phyloP scores from a whole-genome alignment of 2,329 filamentous ascomycete species.

The Penicillium nordicum region DNA sequence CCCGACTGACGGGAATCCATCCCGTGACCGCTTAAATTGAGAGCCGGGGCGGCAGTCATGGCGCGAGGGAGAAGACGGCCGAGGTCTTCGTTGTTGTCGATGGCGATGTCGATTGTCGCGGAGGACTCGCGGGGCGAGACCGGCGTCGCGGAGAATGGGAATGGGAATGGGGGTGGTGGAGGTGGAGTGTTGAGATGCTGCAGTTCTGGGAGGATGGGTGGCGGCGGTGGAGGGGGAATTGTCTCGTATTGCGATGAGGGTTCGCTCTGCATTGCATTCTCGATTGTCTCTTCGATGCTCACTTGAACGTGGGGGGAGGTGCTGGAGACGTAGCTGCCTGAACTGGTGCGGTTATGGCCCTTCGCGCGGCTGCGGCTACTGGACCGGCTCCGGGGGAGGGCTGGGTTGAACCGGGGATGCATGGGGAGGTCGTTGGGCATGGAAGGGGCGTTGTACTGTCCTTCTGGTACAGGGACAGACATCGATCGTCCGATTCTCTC shows the following conservation, averaged over 20 bases:
- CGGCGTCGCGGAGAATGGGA: conserved; percentile 31
- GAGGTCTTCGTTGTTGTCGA: conserved; percentile 41
- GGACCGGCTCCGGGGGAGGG: conserved; percentile 40
- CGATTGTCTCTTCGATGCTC: conserved; percentile 55
- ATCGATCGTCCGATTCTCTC: conserved; percentile 39
- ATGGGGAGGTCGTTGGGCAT: conserved; percentile 36
- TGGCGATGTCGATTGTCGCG: conserved; percentile 40
- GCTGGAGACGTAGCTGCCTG: conserved; percentile 26
- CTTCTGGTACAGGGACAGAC: conserved; percentile 37
- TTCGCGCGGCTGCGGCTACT: conserved; percentile 37
- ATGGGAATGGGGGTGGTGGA: conserved; percentile 49
- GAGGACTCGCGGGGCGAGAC: conserved; percentile 36
- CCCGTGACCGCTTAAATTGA: conserved; percentile 11
- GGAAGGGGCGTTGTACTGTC: conserved; percentile 15
- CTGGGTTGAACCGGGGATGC: conserved; percentile 41
- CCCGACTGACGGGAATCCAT: conserved; percentile 25
- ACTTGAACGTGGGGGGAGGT: conserved; percentile 43
- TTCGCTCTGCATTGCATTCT: conserved; percentile 31
- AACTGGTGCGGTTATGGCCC: conserved; percentile 30
- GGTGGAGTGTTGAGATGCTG: conserved; percentile 58
- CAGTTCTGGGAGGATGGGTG: conserved; percentile 57
- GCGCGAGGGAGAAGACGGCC: conserved; percentile 35
- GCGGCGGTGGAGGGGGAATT: conserved; percentile 21
- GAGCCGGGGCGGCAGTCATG: conserved; percentile 35
- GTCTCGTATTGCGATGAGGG: conserved; percentile 15